Conservation (phyloP, 139 green algal genomes). For the Edaphochlamys debaryana region DNA sequence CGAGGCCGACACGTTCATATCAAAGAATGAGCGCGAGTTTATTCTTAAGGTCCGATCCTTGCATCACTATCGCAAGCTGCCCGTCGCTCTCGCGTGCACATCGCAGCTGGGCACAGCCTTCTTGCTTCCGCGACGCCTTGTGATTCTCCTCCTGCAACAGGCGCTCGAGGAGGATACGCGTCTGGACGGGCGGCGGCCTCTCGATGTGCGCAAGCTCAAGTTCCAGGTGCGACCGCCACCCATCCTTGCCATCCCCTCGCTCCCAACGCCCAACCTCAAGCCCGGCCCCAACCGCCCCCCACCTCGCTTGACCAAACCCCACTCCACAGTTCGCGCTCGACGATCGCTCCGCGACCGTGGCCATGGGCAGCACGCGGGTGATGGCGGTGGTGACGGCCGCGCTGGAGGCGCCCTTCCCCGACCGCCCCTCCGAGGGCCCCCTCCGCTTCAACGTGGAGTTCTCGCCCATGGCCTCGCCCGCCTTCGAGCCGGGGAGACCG, state of each 20-base stretch:
- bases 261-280: too few species aligned
- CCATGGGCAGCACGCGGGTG: constrained; percentile 79
- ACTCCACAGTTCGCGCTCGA: constrained; percentile 60
- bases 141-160: too few species aligned
- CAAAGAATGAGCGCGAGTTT: constrained; percentile 81
- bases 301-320: too few species aligned
- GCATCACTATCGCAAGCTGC: too few species aligned
- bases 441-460: constrained; percentile 87
- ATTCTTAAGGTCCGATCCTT: constrained; percentile 69
- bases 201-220: constrained; percentile 58
- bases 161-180: constrained; percentile 66
- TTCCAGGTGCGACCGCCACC: constrained; percentile 29
- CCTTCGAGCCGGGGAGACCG: constrained; percentile 70
- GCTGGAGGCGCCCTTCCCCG: constrained; percentile 78
- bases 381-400: constrained; percentile 70
- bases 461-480: constrained; percentile 78
- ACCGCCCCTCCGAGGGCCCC: constrained; percentile 79
- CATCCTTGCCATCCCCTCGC: neutral
- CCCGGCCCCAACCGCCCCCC: neutral
- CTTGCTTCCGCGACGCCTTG: too few species aligned
- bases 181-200: constrained; percentile 65
- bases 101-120: too few species aligned
- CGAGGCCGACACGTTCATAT: constrained; percentile 62
- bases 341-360: constrained; percentile 71
- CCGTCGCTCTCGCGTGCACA: too few species aligned